Evolutionary conservation across 2,329 filamentous ascomycete genomes (phyloP), one percentile per base, ranked within the genome.

Genomic region (Colletotrichum lupini): DNA sequence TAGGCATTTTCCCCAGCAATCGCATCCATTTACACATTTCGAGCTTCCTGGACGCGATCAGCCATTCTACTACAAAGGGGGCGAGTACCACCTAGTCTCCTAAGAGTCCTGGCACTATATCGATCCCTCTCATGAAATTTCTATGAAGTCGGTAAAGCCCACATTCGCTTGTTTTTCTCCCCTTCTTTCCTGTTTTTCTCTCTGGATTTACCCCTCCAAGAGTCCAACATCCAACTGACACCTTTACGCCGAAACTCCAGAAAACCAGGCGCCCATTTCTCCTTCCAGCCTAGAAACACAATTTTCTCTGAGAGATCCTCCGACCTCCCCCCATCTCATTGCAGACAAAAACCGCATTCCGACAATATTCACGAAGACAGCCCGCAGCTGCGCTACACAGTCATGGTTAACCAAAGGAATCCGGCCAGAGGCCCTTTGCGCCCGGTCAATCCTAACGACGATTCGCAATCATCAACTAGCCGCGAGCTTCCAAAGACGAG

Each of bases 371-470:
- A n/a, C 32, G 24, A 58, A 61, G 24, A 68, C 28, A 35, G 11
- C 3, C 8, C 28, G n/a, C 52, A 22, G n/a, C 52, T 35, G 16
- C 46, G n/a, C 22, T 58, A 49, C 35, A 57, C 60, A 75, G 76
- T 64, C 76, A 88, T 88, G 87, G 87, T 83, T 76, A 86, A 83
- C 78, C 87, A 83, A 82, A 85, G 79, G 76, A 86, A 77, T 78
- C 87, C 79, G 73, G 85, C 82, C 74, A 87, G 83, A 84, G 83
- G 77, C 79, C 85, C 81, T 46, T 79, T 78, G 78, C 85, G 77
- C 77, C 82, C 87, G 22, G 79, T 79, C 59, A 78, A 78, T n/a
- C 77, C 77, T 30, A 82, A 79, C 71, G 76, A 79, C 68, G 79
- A 80, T 78, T 79, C 71, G 70, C 77, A 32, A 76, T 79, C 19